Evolutionary conservation across 108 stramenopile species (phyloP), one percentile per base, ranked within the genome.

Genomic region (Aureococcus anophagefferens): DNA sequence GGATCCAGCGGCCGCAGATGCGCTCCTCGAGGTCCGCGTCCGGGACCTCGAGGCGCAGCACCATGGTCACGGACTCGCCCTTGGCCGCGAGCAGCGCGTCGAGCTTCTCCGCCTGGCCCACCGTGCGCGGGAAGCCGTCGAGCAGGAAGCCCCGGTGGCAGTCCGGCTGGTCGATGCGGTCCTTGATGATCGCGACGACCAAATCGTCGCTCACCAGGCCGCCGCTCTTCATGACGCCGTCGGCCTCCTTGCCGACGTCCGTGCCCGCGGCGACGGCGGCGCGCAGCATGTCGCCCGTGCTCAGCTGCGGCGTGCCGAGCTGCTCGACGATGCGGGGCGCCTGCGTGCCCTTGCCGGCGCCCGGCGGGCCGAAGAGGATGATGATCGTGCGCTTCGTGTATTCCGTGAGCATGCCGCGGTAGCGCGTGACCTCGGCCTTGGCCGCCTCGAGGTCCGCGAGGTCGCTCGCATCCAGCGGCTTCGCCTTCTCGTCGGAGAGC

Each of bases 281-380:
- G 30, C 98, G 83, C 68, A 99, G 88, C 30, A 97, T 69, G 85
- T 99, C 96, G 0, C 98, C 98, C 15, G 94, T 95, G 37, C 90
- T 92, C 33, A 99, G 75, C 78, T 99, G 96, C 33, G 83, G 80
- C 73, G 96, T 94, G 68, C 35, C 33, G 35, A 85, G 81, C 68
- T 77, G 81, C 36, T 86, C 81, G 25, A 96, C 72, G 72, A 98
- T 92, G 68, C 93, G 93, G 32, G 83, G 86, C 4, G 89, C 84
- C 33, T 97, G 96, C 17, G 98, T 99, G 46, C 98, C 98, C 72
- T 99, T 99, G 0, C 98, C 98, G 17, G 96, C 93, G 30, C 98
- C 98, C 11, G 95, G 93, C 72, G 93, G 91, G 51, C 93, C 95
- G 5, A 94, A 74, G 68, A 96, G 51, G 51, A 59, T 59, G 51